Evolutionary conservation across 2,329 filamentous ascomycete species (phyloP).

Genomic region (Scorias spongiosa): DNA sequence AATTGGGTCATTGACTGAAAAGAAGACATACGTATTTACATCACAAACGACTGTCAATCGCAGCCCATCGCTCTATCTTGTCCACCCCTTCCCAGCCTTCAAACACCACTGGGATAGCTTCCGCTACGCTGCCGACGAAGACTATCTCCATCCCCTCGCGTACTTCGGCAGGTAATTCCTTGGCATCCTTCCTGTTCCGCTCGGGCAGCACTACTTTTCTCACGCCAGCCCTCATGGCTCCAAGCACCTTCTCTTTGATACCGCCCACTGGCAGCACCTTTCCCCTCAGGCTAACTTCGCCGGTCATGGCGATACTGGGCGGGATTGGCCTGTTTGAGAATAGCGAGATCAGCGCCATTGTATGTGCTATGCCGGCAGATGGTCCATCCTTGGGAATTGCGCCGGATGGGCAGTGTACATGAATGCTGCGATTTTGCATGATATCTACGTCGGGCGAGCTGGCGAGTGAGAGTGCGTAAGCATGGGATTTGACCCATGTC

Average conservation of each 20-base stretch:
- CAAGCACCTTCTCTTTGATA: constrained; percentile 98
- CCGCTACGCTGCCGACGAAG: constrained; percentile 85
- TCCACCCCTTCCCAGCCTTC: neutral
- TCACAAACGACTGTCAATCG: neutral
- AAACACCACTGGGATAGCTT: constrained; percentile 36
- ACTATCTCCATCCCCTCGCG: constrained; percentile 75
- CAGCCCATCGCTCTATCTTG: neutral
- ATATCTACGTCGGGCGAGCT: constrained; percentile 73
- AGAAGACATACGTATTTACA: no score
- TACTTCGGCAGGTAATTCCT: constrained; percentile 82
- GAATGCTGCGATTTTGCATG: constrained; percentile 86
- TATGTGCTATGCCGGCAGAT: constrained; percentile 78
- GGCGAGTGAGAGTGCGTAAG: constrained; percentile 76
- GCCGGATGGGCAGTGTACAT: constrained; percentile 90
- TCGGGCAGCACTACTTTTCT: constrained; percentile 82
- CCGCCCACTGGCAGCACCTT: constrained; percentile 88
- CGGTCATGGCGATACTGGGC: constrained; percentile 89
- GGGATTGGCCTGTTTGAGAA: constrained; percentile 78
- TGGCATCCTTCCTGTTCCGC: constrained; percentile 81
- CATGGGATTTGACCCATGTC: constrained; percentile 93
- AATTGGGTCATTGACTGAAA: no score
- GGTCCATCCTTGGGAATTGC: constrained; percentile 88
- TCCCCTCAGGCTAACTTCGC: constrained; percentile 64
- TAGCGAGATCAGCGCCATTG: constrained; percentile 78
- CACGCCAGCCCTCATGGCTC: constrained; percentile 79